Evolutionary conservation across 1,284 basidiomycete species (phyloP).

Genomic region (Papiliotrema terrestris): DNA sequence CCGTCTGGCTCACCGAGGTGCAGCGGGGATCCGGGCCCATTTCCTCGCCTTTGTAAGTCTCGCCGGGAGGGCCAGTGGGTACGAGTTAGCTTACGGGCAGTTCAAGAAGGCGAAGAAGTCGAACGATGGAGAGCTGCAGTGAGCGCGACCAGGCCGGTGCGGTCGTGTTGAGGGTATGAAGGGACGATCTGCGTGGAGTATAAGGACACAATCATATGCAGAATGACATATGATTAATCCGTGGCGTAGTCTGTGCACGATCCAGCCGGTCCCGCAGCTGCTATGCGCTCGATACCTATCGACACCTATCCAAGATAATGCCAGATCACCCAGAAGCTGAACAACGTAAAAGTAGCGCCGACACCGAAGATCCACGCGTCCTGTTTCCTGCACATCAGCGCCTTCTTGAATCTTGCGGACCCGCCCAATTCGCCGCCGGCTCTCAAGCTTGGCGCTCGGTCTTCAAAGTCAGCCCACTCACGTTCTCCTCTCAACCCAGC

Average conservation of each 20-base stretch:
- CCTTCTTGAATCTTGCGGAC: not conserved
- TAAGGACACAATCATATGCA: too few species aligned
- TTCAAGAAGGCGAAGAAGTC: not conserved
- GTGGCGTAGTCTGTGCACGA: too few species aligned
- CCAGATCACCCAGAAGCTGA: slow-evolving; percentile 88
- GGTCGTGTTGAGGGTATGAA: too few species aligned
- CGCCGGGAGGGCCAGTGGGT: not conserved
- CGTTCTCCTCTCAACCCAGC: slow-evolving; percentile 91
- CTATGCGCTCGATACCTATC: not conserved
- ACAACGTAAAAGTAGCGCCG: slow-evolving; percentile 78
- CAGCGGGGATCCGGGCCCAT: slow-evolving; percentile 21
- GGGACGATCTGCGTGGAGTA: too few species aligned
- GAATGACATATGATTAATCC: too few species aligned
- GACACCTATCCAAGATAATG: slow-evolving; percentile 69
- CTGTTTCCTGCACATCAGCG: slow-evolving; percentile 62
- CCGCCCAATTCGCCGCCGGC: too few species aligned
- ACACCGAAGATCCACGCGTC: slow-evolving; percentile 87
- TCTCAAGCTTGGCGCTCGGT: too few species aligned
- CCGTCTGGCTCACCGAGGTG: slow-evolving; percentile 20
- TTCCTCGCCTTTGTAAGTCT: slow-evolving; percentile 27
- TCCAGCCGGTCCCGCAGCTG: not conserved
- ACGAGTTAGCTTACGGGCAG: not conserved
- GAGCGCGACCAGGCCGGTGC: not conserved
- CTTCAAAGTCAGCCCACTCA: too few species aligned
- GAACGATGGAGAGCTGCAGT: not conserved